Evolutionary conservation across 208 protist species (phyloP).

Genomic region (Blechomonas ayalai): DNA sequence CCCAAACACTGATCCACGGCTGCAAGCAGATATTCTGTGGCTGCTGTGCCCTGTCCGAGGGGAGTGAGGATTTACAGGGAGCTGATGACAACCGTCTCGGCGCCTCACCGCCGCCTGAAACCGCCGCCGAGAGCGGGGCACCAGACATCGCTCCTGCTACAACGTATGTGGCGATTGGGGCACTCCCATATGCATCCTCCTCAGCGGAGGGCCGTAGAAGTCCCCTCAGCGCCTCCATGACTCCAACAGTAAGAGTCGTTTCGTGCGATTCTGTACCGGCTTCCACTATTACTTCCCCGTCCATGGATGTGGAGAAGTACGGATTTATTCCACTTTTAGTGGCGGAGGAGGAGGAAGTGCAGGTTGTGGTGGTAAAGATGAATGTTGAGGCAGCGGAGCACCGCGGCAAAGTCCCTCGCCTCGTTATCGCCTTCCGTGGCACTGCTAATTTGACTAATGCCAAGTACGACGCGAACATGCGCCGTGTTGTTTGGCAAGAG

Average conservation of each 20-base stretch:
- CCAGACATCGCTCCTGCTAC: neutral
- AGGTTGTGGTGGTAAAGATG: slow-evolving; percentile 68
- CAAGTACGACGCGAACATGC: slow-evolving; percentile 65
- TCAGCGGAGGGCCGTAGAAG: neutral
- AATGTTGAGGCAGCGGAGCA: slow-evolving; percentile 28
- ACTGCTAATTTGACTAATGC: slow-evolving; percentile 79
- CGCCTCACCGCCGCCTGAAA: no score
- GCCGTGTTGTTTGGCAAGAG: slow-evolving; percentile 65
- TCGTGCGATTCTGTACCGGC: no score
- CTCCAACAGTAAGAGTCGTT: no score
- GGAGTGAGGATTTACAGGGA: slow-evolving; percentile 1
- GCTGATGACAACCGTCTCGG: slow-evolving; percentile 8
- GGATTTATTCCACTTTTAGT: slow-evolving; percentile 62
- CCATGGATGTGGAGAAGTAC: slow-evolving; percentile 77
- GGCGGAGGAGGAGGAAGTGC: slow-evolving; percentile 48
- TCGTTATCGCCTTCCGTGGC: slow-evolving; percentile 85
- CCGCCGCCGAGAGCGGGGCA: neutral
- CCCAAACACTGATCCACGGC: slow-evolving; percentile 16
- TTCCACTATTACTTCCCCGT: neutral
- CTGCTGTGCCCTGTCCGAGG: slow-evolving; percentile 21
- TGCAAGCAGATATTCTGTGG: slow-evolving; percentile 24
- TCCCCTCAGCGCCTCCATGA: neutral
- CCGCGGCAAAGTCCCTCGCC: slow-evolving; percentile 49
- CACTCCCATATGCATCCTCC: neutral
- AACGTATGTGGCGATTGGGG: neutral